phyloP scores from a whole-genome alignment of 2,329 filamentous ascomycete species.

The Penicillium sp. region DNA sequence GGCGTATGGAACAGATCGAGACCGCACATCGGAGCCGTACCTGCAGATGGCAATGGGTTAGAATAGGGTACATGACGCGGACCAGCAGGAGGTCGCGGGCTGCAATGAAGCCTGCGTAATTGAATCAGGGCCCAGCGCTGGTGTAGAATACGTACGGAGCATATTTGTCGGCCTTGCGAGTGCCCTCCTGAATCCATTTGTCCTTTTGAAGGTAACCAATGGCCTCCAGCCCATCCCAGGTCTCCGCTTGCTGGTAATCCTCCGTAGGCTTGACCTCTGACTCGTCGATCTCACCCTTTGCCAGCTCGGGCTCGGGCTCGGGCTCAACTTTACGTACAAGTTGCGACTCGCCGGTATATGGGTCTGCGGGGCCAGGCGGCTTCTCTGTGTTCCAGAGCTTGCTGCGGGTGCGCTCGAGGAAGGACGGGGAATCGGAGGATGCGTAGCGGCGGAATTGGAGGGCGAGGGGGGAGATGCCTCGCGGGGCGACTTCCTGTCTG shows the following conservation, averaged over 20 bases:
- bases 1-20: constrained; percentile 26
- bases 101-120: not conserved
- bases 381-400: constrained; percentile 55
- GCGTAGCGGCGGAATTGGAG: constrained; percentile 41
- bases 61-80: not conserved
- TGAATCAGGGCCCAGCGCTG: not conserved
- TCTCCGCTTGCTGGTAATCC: constrained; percentile 17
- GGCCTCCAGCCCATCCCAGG: constrained; percentile 56
- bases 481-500: constrained; percentile 39
- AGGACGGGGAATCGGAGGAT: constrained; percentile 35
- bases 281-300: constrained; percentile 18
- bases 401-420: constrained; percentile 50
- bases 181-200: constrained; percentile 41
- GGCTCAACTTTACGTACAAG: constrained; percentile 25
- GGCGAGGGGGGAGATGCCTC: constrained; percentile 28
- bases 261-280: constrained; percentile 14
- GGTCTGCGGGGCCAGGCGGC: constrained; percentile 52
- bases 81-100: not conserved
- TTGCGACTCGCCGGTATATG: constrained; percentile 46
- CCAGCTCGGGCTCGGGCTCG: constrained; percentile 24
- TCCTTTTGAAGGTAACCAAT: constrained; percentile 53
- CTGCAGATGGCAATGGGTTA: constrained; percentile 13
- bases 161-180: constrained; percentile 43
- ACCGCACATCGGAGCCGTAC: constrained; percentile 16
- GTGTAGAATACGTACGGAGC: constrained; percentile 40